Conservation (phyloP, 108 stramenopile species). For the Pseudonitzschia multiseries region DNA sequence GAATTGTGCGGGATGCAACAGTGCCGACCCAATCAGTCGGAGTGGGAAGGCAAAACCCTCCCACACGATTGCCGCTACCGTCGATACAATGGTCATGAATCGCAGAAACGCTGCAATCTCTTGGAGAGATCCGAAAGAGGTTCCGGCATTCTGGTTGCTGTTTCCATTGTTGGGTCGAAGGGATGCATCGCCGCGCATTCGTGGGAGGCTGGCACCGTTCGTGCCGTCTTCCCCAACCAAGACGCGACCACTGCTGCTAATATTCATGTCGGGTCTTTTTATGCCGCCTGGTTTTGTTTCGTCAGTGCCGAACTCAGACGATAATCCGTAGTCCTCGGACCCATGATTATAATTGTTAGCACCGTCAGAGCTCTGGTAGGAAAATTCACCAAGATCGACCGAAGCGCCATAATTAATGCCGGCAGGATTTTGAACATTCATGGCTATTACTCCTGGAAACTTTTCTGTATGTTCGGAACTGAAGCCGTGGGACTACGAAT, state of each 20-base stretch:
- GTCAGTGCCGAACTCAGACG: not conserved
- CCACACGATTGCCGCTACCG: slow-evolving; percentile 30
- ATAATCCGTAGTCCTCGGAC: slow-evolving; percentile 10
- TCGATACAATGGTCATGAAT: slow-evolving; percentile 31
- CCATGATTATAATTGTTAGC: not conserved
- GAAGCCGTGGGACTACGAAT: no score
- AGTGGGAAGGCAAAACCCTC: slow-evolving; percentile 44
- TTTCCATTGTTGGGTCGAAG: slow-evolving; percentile 46
- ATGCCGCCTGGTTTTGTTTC: not conserved
- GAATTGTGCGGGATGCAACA: slow-evolving; percentile 25
- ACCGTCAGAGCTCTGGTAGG: not conserved
- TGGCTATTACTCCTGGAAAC: no score
- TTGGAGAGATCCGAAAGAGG: slow-evolving; percentile 26
- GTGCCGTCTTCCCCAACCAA: not conserved
- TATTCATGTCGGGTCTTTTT: not conserved
- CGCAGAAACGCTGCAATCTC: slow-evolving; percentile 34
- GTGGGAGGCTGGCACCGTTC: not conserved
- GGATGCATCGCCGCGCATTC: slow-evolving; percentile 30
- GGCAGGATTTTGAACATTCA: slow-evolving; percentile 1
- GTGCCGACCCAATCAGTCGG: slow-evolving; percentile 4
- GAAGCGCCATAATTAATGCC: no score
- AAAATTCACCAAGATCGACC: slow-evolving; percentile 1
- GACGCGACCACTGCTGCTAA: not conserved
- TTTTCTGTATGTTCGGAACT: no score
- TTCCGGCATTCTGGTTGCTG: slow-evolving; percentile 40